phyloP scores from a whole-genome alignment of 2,329 filamentous ascomycete species.

The Sordariomycetes sp. region DNA sequence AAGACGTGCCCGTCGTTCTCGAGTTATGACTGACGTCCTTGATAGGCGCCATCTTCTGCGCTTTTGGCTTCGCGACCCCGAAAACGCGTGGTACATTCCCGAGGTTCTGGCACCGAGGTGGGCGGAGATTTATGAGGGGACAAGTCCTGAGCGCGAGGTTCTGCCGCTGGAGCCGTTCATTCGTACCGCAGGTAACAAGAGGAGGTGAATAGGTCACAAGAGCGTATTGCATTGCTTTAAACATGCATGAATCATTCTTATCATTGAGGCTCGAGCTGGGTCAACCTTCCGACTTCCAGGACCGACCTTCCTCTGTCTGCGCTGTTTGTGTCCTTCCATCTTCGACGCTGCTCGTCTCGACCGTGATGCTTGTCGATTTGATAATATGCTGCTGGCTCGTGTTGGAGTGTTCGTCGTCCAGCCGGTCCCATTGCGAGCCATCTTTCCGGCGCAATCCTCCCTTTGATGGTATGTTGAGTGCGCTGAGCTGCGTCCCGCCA shows the following conservation, averaged over 20 bases:
- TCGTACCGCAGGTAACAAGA: conserved; percentile 13
- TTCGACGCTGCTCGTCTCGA: too few species aligned
- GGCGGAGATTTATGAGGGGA: conserved; percentile 41
- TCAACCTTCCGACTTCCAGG: too few species aligned
- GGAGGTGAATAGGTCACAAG: too few species aligned
- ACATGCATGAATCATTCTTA: too few species aligned
- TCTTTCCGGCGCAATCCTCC: conserved; percentile 3
- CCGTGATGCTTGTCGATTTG: conserved; percentile 3
- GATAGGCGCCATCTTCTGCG: conserved; percentile 38
- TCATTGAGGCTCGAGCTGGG: too few species aligned
- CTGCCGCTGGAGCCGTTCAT: conserved; percentile 44
- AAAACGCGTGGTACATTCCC: conserved; percentile 39
- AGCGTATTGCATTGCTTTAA: too few species aligned
- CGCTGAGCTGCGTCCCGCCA: conserved; percentile 2
- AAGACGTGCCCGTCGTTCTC: conserved; percentile 12
- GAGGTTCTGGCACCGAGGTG: conserved; percentile 34
- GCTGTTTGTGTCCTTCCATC: too few species aligned
- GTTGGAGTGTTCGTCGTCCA: conserved; percentile 5
- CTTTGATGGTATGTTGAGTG: not conserved
- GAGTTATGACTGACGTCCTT: conserved; percentile 2
- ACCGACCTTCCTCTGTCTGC: too few species aligned
- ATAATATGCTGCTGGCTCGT: conserved; percentile 3
- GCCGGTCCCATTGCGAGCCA: conserved; percentile 3
- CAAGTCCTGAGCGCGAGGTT: conserved; percentile 40
- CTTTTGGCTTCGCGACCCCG: conserved; percentile 39